Base-by-base conservation (phyloP, 2,329 filamentous ascomycete species). In the Colletotrichum sp. region DNA sequence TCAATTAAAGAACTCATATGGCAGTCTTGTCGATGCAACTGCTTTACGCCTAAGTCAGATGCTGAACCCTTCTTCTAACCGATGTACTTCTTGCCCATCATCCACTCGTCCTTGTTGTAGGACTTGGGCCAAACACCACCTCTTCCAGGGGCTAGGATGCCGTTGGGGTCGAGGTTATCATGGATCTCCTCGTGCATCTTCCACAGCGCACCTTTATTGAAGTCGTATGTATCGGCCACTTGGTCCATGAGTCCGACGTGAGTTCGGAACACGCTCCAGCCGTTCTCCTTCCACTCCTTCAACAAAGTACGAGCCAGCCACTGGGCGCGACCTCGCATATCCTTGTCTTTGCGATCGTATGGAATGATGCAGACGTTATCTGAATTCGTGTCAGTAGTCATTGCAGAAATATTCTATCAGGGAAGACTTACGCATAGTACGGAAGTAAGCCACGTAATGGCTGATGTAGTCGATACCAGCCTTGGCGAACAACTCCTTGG, bases 301-400 rank as follows among this genome's bases (percentile, higher is more conserved):
- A 87, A 83, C 70, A 87, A 79, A 6, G 83, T 83, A 8, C 81
- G 76, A 73, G 84, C 80, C 15, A 81, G 70, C 73, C 75, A 78
- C 66, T 79, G 74, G 9, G 81, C 82, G 2, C 83, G 81, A 16
- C 82, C 76, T 76, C 87, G 85, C 36, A 75, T 75, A 1, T 86
- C 83, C 0, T 82, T 77, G 30, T 88, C 83, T 36, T 84, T 83
- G 6, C 86, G 83, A 71, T 91, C 85, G 78, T 88, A 91, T 1
- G 68, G 68, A 25, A 90, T 85, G 55, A 91, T 87, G 71, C 88
- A 88, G 2, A 89, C 86, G 74, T 91, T 90, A 78, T 90, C 72
- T 70, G 5, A 3, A 18, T 9, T 15, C 8, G 5, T 18, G 66
- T 69, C 12, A 69, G 55, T 12, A n/a, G 5, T 27, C 27, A 36